Percentiles rank a stretch among this genome's conserved stretches.
Conservation (phyloP, 202 grass and related monocot species). For the Saccharum hybrid region DNA sequence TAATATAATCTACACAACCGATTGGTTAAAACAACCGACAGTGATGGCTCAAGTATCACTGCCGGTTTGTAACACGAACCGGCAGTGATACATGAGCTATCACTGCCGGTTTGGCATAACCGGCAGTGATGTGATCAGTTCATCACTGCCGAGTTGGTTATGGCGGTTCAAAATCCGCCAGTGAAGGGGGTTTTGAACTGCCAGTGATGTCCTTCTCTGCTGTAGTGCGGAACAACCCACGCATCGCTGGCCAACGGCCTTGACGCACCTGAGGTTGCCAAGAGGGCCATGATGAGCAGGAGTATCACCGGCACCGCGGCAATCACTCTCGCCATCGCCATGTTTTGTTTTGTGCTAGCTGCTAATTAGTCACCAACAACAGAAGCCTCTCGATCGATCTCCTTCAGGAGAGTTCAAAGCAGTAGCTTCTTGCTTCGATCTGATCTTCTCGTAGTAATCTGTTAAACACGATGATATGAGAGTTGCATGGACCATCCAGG, state of each 20-base stretch:
- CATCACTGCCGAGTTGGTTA: too few relatives aligned
- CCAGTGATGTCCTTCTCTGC: too few relatives aligned
- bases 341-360: not conserved
- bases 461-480: not conserved
- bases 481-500: not conserved
- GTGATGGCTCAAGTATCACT: too few relatives aligned
- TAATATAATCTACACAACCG: too few relatives aligned
- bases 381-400: not conserved
- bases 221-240: not conserved
- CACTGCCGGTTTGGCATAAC: too few relatives aligned
- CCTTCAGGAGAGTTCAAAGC: not conserved
- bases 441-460: not conserved
- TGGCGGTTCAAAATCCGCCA: too few relatives aligned
- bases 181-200: too few relatives aligned
- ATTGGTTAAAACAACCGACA: too few relatives aligned
- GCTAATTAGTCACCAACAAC: not conserved
- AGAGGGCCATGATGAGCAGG: slow-evolving; percentile 6
- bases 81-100: too few relatives aligned
- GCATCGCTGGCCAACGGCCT: not conserved
- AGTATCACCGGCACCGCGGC: not conserved
- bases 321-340: not conserved
- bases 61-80: too few relatives aligned
- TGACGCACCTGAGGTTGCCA: not conserved
- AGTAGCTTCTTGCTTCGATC: not conserved
- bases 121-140: too few relatives aligned